Base-by-base conservation (phyloP, 805 yeast genomes). In the Kodamaea nitidulidarum region DNA sequence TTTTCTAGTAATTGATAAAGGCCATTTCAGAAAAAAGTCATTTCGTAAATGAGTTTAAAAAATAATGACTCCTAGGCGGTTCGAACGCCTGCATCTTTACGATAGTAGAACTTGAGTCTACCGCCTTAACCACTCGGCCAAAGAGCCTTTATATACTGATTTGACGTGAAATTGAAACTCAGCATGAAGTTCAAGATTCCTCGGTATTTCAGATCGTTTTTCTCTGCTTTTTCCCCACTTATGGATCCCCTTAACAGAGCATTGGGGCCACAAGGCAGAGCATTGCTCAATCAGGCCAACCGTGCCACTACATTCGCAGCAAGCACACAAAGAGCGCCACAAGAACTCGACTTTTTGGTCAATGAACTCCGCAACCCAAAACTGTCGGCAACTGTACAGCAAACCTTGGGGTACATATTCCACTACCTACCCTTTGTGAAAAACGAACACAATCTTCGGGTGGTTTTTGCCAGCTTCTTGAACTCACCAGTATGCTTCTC, bases 401-500 rank as follows among this genome's bases (percentile, higher is more conserved):
- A 57, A 39, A 48, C 68, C 4, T 47, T 75, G 12, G 74, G 80
- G 1, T 72, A 73, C 49, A 39, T 76, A 15, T 75, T 70, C 38
- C 70, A 75, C 49, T 76, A 76, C 48, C 53, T 74, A 38, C 81
- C 81, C 1, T 70, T 54, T 34, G 57, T 76, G 36, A 75, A 73
- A 49, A 63, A 66, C 37, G 71, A 66, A 45, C 62, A 61, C 40
- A 76, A 76, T 50, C 56, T 76, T 29, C 57, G 63, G 35, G 46
- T 76, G 1, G 52, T 76, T 14, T 55, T 77, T 10, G 60, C 68
- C 22, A 60, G 67, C 32, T 71, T 76, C 42, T 44, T 76, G 42
- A 63, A 64, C 42, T 70, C 67, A 35, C 75, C 76, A 0, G 42
- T 54, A 1, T 55, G 69, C 54, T 52, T 68, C 37, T 58, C 55